Percentiles rank a stretch among this genome's conserved stretches.
Conservation (phyloP, 1,284 basidiomycete species). For the Athelia sp. region DNA sequence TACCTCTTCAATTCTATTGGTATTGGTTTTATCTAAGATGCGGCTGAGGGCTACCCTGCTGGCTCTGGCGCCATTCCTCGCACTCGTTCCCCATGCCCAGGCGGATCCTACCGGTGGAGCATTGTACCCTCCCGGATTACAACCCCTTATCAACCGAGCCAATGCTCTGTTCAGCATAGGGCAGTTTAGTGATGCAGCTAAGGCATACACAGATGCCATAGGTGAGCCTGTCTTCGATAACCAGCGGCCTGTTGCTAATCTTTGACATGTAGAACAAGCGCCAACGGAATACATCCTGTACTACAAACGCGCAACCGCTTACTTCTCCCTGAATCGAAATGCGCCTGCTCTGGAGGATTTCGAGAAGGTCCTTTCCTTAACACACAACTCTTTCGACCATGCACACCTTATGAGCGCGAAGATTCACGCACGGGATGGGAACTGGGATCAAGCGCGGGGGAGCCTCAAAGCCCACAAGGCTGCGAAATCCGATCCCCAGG, state of each 20-base stretch:
- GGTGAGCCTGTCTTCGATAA: conserved; percentile 36
- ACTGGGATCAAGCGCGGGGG: conserved; percentile 57
- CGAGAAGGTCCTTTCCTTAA: conserved; percentile 77
- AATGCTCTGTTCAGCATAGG: conserved; percentile 67
- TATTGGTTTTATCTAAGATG: too few relatives aligned
- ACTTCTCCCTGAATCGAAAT: conserved; percentile 76
- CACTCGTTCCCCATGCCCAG: conserved; percentile 22
- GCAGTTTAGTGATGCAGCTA: conserved; percentile 75
- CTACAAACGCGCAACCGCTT: conserved; percentile 90
- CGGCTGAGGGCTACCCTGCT: conserved; percentile 8
- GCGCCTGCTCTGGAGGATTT: conserved; percentile 81
- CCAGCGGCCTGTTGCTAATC: neutral
- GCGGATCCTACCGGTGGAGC: conserved; percentile 33
- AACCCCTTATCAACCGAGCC: conserved; percentile 65
- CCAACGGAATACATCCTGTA: conserved; percentile 79
- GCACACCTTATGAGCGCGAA: conserved; percentile 85
- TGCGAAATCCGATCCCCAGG: conserved; percentile 47
- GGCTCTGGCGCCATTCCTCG: conserved; percentile 20
- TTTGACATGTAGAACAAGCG: conserved; percentile 52
- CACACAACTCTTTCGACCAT: conserved; percentile 62
- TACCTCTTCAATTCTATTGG: too few relatives aligned
- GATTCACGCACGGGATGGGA: conserved; percentile 74
- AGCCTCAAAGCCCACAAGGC: conserved; percentile 52
- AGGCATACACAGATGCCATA: conserved; percentile 77
- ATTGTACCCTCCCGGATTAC: conserved; percentile 64